Evolutionary conservation across 2,329 filamentous ascomycete species (phyloP).

Genomic region (Harringtonia lauricola): DNA sequence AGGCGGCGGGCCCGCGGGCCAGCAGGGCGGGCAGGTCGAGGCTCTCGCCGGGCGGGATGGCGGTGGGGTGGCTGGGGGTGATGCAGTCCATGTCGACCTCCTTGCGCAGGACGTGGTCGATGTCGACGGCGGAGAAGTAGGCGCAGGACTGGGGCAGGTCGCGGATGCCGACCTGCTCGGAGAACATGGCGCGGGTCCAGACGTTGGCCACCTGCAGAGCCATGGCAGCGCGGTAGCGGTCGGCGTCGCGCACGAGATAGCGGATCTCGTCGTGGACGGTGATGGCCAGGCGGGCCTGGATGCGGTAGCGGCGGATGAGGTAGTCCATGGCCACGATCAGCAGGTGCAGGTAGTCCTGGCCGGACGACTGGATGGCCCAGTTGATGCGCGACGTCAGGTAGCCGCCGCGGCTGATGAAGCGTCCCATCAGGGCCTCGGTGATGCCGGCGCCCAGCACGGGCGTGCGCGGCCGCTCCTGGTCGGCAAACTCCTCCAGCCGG

Average conservation of each 20-base stretch:
- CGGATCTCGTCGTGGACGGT: conserved; percentile 97
- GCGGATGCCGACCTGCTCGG: conserved; percentile 90
- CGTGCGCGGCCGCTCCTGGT: conserved; percentile 82
- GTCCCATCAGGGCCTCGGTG: conserved; percentile 84
- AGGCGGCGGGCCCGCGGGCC: conserved; percentile 56
- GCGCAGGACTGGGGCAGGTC: conserved; percentile 91
- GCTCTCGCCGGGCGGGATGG: conserved; percentile 77
- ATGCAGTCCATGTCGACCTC: conserved; percentile 98
- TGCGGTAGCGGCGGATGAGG: conserved; percentile 71
- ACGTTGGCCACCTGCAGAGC: conserved; percentile 88
- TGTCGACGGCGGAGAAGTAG: conserved; percentile 91
- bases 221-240: conserved; percentile 84
- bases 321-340: conserved; percentile 94
- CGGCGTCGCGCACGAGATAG: conserved; percentile 75
- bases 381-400: conserved; percentile 97
- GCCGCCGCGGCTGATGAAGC: conserved; percentile 76
- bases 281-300: conserved; percentile 76
- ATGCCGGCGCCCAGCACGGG: conserved; percentile 92
- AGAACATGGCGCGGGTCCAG: conserved; percentile 96
- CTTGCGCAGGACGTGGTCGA: conserved; percentile 91
- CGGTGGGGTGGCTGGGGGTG: conserved; percentile 70
- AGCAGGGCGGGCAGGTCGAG: conserved; percentile 75
- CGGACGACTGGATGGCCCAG: conserved; percentile 96
- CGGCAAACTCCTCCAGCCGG: conserved; percentile 92
- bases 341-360: conserved; percentile 93